Evolutionary conservation across 345 rosid species (phyloP).

Genomic region (Anastatica hierochuntica): DNA sequence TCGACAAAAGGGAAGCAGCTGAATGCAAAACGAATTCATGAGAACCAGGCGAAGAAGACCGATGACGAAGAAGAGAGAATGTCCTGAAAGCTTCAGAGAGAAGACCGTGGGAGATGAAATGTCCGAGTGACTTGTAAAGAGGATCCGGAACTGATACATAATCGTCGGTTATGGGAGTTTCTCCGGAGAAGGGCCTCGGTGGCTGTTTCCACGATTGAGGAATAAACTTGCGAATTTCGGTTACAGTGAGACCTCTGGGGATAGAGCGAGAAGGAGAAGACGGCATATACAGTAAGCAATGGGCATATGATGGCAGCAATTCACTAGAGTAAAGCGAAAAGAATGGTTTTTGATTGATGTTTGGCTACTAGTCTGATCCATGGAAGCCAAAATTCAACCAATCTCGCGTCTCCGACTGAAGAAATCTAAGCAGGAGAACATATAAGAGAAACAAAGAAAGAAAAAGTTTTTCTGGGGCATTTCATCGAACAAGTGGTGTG

Average conservation of each 20-base stretch:
- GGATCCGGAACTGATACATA: slow-evolving; percentile 33
- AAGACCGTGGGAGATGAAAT: slow-evolving; percentile 31
- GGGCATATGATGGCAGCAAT: slow-evolving; percentile 12
- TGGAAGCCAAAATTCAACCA: background rate
- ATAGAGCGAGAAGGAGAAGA: slow-evolving; percentile 33
- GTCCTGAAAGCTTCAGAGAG: slow-evolving; percentile 36
- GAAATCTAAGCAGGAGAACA: background rate
- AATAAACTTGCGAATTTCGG: slow-evolving; percentile 32
- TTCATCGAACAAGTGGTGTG: slow-evolving; percentile 20
- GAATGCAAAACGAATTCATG: slow-evolving; percentile 28
- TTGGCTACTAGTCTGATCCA: slow-evolving; percentile 1
- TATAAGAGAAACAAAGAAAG: background rate
- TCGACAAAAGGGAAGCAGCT: slow-evolving; percentile 35
- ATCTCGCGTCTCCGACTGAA: slow-evolving; percentile 7
- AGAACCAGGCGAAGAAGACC: slow-evolving; percentile 14
- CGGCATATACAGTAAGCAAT: slow-evolving; percentile 45
- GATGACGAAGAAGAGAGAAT: slow-evolving; percentile 27
- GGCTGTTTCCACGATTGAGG: slow-evolving; percentile 41
- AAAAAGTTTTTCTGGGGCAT: background rate
- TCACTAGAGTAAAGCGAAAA: background rate
- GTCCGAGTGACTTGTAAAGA: slow-evolving; percentile 30
- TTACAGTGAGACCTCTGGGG: slow-evolving; percentile 29
- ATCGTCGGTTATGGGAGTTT: background rate
- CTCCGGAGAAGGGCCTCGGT: slow-evolving; percentile 6
- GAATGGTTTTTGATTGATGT: background rate